Evolutionary conservation across 352 stramenopile genomes (phyloP).

Genomic region (Globisporangium mamillatum): DNA sequence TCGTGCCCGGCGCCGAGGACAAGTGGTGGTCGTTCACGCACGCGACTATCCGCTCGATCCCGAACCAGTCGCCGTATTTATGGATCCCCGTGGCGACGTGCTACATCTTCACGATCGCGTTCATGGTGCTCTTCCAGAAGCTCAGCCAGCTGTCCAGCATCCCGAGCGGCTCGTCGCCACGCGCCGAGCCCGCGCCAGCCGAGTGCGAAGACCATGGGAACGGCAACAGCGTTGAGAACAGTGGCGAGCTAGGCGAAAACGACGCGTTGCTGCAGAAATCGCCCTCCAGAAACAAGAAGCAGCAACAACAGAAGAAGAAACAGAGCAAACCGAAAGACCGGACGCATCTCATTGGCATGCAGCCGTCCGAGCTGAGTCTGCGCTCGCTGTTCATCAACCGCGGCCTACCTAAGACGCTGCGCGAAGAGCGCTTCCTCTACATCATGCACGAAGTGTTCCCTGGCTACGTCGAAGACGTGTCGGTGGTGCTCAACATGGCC

Average conservation of each 20-base stretch:
- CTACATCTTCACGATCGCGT: slow-evolving; percentile 78
- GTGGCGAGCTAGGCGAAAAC: slow-evolving; percentile 11
- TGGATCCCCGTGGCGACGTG: slow-evolving; percentile 71
- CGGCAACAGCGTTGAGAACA: not conserved
- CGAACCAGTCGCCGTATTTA: slow-evolving; percentile 71
- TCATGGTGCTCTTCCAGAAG: slow-evolving; percentile 65
- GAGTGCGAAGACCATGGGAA: not conserved
- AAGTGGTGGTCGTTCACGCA: slow-evolving; percentile 79
- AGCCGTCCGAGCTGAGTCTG: slow-evolving; percentile 68
- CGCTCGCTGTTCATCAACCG: slow-evolving; percentile 80
- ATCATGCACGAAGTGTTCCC: slow-evolving; percentile 82
- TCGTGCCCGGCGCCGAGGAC: slow-evolving; percentile 22
- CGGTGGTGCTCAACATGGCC: slow-evolving; percentile 77
- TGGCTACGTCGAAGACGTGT: slow-evolving; percentile 76
- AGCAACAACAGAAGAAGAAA: slow-evolving; percentile 14
- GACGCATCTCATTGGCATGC: slow-evolving; percentile 76
- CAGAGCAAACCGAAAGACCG: slow-evolving; percentile 17
- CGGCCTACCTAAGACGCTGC: slow-evolving; percentile 68
- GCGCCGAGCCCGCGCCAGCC: not conserved
- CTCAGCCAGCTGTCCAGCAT: slow-evolving; percentile 67
- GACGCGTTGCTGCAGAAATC: slow-evolving; percentile 16
- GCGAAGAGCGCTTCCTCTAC: slow-evolving; percentile 71
- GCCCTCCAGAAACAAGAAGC: slow-evolving; percentile 14
- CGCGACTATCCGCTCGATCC: slow-evolving; percentile 77
- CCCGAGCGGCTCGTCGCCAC: slow-evolving; percentile 26